Percentiles rank a stretch among this genome's conserved stretches.
Conservation (phyloP, 345 rosid species). For the Cochlearia excelsa region DNA sequence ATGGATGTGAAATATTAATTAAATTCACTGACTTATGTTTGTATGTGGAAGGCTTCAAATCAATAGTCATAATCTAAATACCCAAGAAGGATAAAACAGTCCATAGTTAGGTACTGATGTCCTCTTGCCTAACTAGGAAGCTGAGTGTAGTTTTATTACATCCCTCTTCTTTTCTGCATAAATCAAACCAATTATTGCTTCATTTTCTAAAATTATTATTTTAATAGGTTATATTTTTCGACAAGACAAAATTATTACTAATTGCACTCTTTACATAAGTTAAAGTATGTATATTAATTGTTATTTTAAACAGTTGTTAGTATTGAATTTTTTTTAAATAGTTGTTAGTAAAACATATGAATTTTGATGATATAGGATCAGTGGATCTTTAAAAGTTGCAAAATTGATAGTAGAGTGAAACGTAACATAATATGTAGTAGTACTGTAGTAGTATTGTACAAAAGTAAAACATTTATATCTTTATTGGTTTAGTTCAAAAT, state of each 20-base stretch:
- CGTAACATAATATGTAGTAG: too few relatives aligned
- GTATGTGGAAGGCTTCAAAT: conserved; percentile 32
- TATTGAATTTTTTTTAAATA: too few relatives aligned
- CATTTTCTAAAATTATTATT: not conserved
- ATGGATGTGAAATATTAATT: conserved; percentile 11
- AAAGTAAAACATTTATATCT: too few relatives aligned
- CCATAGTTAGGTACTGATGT: conserved; percentile 31
- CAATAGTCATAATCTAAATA: conserved; percentile 32
- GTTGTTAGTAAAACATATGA: too few relatives aligned
- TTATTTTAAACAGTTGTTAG: too few relatives aligned
- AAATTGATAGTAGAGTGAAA: too few relatives aligned
- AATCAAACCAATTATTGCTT: conserved; percentile 23
- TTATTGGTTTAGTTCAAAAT: too few relatives aligned
- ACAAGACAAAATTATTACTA: not conserved
- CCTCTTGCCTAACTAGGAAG: conserved; percentile 37
- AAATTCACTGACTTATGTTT: conserved; percentile 1
- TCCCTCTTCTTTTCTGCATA: conserved; percentile 1
- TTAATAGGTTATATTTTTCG: not conserved
- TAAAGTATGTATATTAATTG: too few relatives aligned
- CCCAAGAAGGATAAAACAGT: conserved; percentile 40
- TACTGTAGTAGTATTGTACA: too few relatives aligned
- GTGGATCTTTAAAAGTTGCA: too few relatives aligned
- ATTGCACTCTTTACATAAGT: not conserved
- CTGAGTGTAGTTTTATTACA: conserved; percentile 27
- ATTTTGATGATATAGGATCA: too few relatives aligned